Percentiles rank a stretch among this genome's conserved stretches.
Evolutionary conservation across 1,284 basidiomycete genomes (phyloP).

Genomic region (Moesziomyces sp.): DNA sequence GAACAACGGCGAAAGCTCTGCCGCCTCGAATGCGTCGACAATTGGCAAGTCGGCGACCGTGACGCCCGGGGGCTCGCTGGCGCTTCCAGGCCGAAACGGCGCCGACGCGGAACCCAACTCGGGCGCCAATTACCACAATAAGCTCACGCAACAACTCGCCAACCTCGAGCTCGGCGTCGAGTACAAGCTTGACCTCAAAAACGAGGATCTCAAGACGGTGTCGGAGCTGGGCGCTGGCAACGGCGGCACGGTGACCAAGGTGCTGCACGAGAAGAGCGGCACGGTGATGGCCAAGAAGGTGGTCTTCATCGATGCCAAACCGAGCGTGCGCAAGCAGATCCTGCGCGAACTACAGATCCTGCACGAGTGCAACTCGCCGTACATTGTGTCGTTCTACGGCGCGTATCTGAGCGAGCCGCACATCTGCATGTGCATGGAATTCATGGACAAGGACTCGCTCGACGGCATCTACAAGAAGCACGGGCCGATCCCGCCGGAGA

Average conservation of each 20-base stretch:
- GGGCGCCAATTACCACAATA: conserved; percentile 56
- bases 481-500: conserved; percentile 86
- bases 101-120: conserved; percentile 43
- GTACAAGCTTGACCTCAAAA: conserved; percentile 69
- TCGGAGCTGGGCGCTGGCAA: conserved; percentile 95
- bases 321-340: conserved; percentile 96
- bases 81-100: conserved; percentile 15
- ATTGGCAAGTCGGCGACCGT: conserved; percentile 24
- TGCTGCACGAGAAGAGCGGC: conserved; percentile 60
- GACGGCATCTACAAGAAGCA: conserved; percentile 94
- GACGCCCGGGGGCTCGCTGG: conserved; percentile 29
- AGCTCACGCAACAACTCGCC: conserved; percentile 65
- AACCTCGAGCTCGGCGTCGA: conserved; percentile 68
- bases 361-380: conserved; percentile 92
- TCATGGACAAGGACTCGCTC: conserved; percentile 80
- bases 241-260: conserved; percentile 94
- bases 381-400: conserved; percentile 96
- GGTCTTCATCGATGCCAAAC: conserved; percentile 96
- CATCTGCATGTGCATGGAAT: conserved; percentile 99
- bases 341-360: conserved; percentile 97
- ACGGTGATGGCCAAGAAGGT: conserved; percentile 67
- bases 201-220: conserved; percentile 74
- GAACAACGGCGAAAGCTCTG: conserved; percentile 21
- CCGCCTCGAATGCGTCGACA: conserved; percentile 27
- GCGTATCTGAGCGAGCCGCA: conserved; percentile 96